Percentiles rank a stretch among this genome's conserved stretches.
Conservation (phyloP, 805 yeast genomes). For the Teunomyces stri region DNA sequence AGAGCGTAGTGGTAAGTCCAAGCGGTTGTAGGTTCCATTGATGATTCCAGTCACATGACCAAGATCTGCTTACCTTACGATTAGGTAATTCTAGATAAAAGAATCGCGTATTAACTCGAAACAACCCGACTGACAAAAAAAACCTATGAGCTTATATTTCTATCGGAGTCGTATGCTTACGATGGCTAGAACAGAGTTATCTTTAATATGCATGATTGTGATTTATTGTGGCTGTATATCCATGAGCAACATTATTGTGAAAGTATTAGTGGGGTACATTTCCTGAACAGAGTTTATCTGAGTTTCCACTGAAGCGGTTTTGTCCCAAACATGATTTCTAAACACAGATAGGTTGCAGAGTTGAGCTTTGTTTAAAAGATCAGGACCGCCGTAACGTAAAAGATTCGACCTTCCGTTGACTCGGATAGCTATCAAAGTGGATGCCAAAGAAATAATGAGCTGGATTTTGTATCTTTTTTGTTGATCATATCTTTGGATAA, state of each 20-base stretch:
- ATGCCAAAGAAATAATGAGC: not conserved
- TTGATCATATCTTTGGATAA: not conserved
- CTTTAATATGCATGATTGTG: slow-evolving; percentile 1
- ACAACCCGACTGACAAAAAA: not conserved
- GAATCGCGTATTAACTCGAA: not conserved
- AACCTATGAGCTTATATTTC: not conserved
- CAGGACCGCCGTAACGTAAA: slow-evolving; percentile 4
- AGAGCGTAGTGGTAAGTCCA: too few species aligned
- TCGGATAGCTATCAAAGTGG: not conserved
- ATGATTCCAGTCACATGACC: too few species aligned
- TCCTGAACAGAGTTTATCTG: not conserved
- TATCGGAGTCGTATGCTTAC: not conserved
- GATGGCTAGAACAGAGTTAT: not conserved
- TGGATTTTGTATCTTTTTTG: not conserved
- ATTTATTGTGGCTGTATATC: not conserved
- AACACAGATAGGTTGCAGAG: not conserved
- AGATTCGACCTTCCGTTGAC: not conserved
- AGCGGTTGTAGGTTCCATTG: too few species aligned
- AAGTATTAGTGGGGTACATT: not conserved
- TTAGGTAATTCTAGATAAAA: not conserved
- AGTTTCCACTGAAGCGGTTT: not conserved
- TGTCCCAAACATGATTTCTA: not conserved
- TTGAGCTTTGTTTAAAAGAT: not conserved
- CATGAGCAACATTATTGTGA: not conserved
- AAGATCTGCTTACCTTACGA: too few species aligned